Evolutionary conservation across 352 stramenopile species (phyloP), one percentile per base, ranked within the genome.

Genomic region (Phytopythium aichiense): DNA sequence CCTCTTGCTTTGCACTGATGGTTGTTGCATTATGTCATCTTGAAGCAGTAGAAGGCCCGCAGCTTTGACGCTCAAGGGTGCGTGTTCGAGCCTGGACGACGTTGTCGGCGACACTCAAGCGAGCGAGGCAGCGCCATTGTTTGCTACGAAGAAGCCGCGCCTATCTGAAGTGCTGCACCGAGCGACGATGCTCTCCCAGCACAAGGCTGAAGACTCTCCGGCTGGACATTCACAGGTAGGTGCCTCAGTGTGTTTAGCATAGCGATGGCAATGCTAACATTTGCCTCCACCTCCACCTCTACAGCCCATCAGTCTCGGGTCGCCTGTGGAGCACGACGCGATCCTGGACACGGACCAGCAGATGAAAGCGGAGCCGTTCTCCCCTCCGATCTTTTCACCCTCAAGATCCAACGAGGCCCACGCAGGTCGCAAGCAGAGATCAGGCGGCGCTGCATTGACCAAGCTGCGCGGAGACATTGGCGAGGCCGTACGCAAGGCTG

Each of bases 391-490:
- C 38, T 87, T 87, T 57, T 91, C 79, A 13, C 79, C 82, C 7
- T 67, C 73, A 2, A 88, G 85, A 40, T 45, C 70, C 42, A 28
- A 37, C n/a, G 38, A 23, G 30, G 45, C 20, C 6, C 31, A 31
- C 11, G 28, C 33, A 2, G 49, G 49, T 51, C 67, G 63, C 23
- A 72, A 67, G 54, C 6, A 60, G 40, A 65, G 67, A 30, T n/a
- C 65, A 66, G 45, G 37, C 4, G 64, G 80, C 45, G 61, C 56
- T 0, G 61, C 69, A 40, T 48, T 74, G 25, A 52, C 62, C 16
- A 89, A 82, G 65, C 84, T 89, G 56, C 79, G 78, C 18, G 80
- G 82, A 33, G 62, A 62, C 6, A 53, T 91, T n/a, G 82, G 82
- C 8, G 82, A 87, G 7, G 60, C 74, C 16, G 70, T 91, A 53